Conservation (phyloP, 208 protist species). For the Trichomonas gallinae region DNA sequence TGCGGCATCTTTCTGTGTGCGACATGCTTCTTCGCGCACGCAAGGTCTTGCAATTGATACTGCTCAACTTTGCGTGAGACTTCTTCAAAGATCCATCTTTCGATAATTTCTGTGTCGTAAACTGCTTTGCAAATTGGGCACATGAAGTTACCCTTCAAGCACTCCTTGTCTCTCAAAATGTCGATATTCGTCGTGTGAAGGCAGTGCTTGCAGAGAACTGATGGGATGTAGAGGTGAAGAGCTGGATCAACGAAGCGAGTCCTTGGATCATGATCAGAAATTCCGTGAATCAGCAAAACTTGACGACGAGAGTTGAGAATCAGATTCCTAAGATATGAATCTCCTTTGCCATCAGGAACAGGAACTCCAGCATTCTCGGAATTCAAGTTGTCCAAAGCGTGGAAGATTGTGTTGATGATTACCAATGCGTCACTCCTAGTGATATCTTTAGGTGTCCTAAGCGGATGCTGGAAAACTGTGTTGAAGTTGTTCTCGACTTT, state of each 20-base stretch:
- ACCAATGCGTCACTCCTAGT: not conserved
- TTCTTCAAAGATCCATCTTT: not conserved
- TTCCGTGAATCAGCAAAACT: not conserved
- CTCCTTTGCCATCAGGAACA: not conserved
- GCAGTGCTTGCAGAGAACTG: not conserved
- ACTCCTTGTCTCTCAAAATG: not conserved
- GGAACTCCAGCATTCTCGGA: not conserved
- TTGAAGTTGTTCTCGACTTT: not conserved
- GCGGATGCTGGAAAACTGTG: not conserved
- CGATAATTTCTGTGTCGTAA: not conserved
- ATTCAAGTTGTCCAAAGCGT: not conserved
- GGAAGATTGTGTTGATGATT: not conserved
- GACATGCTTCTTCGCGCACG: not conserved
- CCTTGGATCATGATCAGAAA: not conserved
- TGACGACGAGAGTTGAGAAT: not conserved
- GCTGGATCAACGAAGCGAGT: not conserved
- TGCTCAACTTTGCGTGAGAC: not conserved
- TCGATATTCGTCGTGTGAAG: not conserved
- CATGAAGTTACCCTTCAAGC: not conserved
- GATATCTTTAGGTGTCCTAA: not conserved
- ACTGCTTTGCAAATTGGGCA: not conserved
- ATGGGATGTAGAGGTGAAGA: not conserved
- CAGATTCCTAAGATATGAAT: not conserved
- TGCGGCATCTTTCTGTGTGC: not conserved
- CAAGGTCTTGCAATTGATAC: not conserved